phyloP scores from a whole-genome alignment of 441 rosid species.

The Croton laevigatus region DNA sequence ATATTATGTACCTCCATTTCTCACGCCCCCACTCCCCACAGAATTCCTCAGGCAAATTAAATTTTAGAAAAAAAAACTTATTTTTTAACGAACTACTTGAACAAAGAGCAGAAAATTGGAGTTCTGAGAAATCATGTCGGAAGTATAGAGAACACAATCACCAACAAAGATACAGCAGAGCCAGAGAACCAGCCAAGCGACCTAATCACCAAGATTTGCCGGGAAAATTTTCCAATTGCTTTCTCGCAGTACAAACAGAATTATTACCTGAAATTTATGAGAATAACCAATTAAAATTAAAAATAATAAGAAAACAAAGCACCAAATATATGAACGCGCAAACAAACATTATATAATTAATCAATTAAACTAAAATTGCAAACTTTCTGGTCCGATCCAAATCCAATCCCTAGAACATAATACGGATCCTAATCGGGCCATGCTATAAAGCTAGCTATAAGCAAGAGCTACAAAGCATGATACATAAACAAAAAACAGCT shows the following conservation, averaged over 20 bases:
- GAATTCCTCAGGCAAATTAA: slow-evolving; percentile 12
- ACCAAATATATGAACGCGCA: not conserved
- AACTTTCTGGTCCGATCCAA: slow-evolving; percentile 15
- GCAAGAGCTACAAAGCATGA: not conserved
- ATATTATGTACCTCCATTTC: slow-evolving; percentile 20
- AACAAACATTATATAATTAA: slow-evolving; percentile 13
- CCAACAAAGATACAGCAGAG: slow-evolving; percentile 20
- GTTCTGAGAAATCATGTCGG: slow-evolving; percentile 9
- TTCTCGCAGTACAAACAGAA: slow-evolving; percentile 26
- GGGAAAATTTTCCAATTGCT: slow-evolving; percentile 17
- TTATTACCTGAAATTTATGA: slow-evolving; percentile 25
- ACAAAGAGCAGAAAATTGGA: slow-evolving; percentile 1
- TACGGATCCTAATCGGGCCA: slow-evolving; percentile 24
- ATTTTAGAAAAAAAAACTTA: not conserved
- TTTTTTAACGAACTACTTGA: not conserved
- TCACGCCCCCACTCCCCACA: slow-evolving; percentile 4
- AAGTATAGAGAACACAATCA: slow-evolving; percentile 7
- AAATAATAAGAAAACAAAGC: not conserved
- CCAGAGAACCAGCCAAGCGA: slow-evolving; percentile 4
- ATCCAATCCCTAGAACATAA: slow-evolving; percentile 9
- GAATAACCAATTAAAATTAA: not conserved
- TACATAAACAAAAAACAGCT: not conserved
- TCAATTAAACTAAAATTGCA: not conserved
- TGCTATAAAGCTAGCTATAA: not conserved
- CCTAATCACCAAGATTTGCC: slow-evolving; percentile 19